Evolutionary conservation across 306 rosid species (phyloP), one percentile per base, ranked within the genome.

Genomic region (Astragalus glycyphyllos): DNA sequence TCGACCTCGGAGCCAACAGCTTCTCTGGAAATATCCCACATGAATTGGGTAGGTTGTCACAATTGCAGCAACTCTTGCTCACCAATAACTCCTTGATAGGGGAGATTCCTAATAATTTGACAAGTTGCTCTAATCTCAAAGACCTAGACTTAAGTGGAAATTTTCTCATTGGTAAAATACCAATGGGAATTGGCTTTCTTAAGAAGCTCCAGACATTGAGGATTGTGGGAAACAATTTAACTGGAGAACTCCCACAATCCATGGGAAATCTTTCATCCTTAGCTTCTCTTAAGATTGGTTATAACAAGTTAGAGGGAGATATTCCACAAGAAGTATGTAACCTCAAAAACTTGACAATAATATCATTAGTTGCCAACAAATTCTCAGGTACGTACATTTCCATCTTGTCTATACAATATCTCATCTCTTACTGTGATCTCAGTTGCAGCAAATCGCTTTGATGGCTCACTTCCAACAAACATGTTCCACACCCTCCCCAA

Each of bases 21-120:
- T 78, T 80, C 1, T 5, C 14, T 0, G 80, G 79, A 0, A 11
- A 50, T 8, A 77, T 82, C 6, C 85, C 87, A 0, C 73, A 31
- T 7, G 53, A 80, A 16, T 2, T 74, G 1, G 77, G 62, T 29
- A 65, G 23, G 29, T 60, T 82, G 15, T 35, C 4, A 11, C 57
- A 63, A 1, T 59, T 82, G 11, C 63, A 14, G 0, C 5, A 9
- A 29, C 84, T 68, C 34, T 0, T 0, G 35, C 62, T 75, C 6
- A 8, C 5, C 3, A 7, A 8, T 49, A 84, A 85, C 71, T 44
- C 9, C 0, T 56, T 85, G 0, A 15, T 3, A 0, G 86, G 86
- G 1, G 11, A 16, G 4, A 16, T 50, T 50, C 57, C 57, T 14
- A 50, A 10, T 14, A 50, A 16, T 12, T 50, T 50, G 57, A 14